Evolutionary conservation across 2,329 filamentous ascomycete genomes (phyloP), one percentile per base, ranked within the genome.

Genomic region (Ophiostoma sp.): DNA sequence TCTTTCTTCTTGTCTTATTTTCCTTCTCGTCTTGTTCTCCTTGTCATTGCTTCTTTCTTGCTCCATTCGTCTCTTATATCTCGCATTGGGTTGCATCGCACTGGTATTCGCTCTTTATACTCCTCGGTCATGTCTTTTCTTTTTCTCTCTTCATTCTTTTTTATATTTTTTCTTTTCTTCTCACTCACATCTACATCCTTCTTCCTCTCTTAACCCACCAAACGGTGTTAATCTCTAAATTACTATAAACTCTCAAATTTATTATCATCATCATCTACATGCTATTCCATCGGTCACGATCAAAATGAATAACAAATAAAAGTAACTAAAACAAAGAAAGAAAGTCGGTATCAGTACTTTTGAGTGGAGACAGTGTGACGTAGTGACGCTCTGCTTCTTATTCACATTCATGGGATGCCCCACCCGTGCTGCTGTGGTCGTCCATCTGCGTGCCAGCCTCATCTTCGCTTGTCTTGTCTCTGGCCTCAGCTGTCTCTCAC

Each of bases 281-380:
- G 27, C 27, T 27, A 27, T 44, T 12, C 42, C 6, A 12, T 6
- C 42, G 2, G 42, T 44, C 7, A 44, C 42, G 42, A 44, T 44
- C 42, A 44, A 44, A 6, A 44, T 44, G 27, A 27, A 27, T 27
- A 27, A 27, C 27, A 27, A 27, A 27, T 27, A 27, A 27, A 2
- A 27, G 27, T 2, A 27, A 27, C 27, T 27, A 27, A 27, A 27
- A 27, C 27, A 27, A 27, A 27, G 27, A 27, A 27, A 27, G 27
- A 27, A 27, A 27, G 27, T 27, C 27, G 27, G 27, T 27, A 27
- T 27, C 2, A 27, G 55, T 40, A 63, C 58, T 63, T 63, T 42
- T 38, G 16, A 63, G 58, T 63, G 36, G 36, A n/a, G 58, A 41
- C 58, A 4, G 58, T 63, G 58, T 63, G 55, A 60, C 55, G 55